phyloP scores from a whole-genome alignment of 2,329 filamentous ascomycete genomes.

The Metarhizium album region DNA sequence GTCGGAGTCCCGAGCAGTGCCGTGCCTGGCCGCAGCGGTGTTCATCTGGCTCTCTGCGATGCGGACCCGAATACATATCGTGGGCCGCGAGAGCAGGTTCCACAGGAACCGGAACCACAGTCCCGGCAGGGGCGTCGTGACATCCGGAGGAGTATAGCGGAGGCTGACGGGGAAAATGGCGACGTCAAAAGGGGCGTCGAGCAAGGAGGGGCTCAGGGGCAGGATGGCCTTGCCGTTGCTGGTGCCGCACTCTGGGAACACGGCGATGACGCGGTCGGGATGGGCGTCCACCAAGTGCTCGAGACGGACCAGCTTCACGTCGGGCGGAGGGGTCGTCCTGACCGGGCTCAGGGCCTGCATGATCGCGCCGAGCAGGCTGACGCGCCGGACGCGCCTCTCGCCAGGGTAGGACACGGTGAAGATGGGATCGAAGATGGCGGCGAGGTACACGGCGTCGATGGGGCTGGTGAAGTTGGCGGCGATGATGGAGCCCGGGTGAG shows the following conservation, averaged over 20 bases:
- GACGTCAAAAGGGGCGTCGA: constrained; percentile 53
- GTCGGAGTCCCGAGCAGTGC: constrained; percentile 20
- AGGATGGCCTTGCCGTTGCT: constrained; percentile 89
- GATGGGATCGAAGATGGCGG: constrained; percentile 90
- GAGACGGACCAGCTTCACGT: constrained; percentile 47
- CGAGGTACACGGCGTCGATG: constrained; percentile 85
- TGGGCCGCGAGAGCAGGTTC: constrained; percentile 73
- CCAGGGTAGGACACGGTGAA: constrained; percentile 79
- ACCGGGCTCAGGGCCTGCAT: constrained; percentile 58
- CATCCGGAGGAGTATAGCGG: constrained; percentile 77
- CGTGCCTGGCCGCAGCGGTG: constrained; percentile 26
- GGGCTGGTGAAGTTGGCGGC: constrained; percentile 87
- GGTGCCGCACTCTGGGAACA: constrained; percentile 90
- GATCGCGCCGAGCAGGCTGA: constrained; percentile 69
- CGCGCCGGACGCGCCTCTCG: constrained; percentile 60
- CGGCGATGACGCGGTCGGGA: constrained; percentile 65
- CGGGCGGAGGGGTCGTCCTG: constrained; percentile 31
- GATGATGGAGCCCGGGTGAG: constrained; percentile 70
- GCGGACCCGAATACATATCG: constrained; percentile 81
- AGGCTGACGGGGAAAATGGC: constrained; percentile 87
- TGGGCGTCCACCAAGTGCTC: constrained; percentile 53
- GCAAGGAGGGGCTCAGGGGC: constrained; percentile 67
- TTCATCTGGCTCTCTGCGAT: constrained; percentile 68
- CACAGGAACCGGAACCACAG: constrained; percentile 67
- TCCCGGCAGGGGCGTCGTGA: constrained; percentile 81